Conservation (phyloP, 306 rosid species). For the cucumber (Cucumis sativus) region Cucumber_9930_V3 NC_026658.2:24358501-24359000, state of each 20-base stretch:
- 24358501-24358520: conserved; percentile 5
- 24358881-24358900: conserved; percentile 31
- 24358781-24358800: conserved; percentile 29
- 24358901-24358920: conserved; percentile 56
- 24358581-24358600: conserved; percentile 95
- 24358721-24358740: conserved; percentile 85
- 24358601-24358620: conserved; percentile 58
- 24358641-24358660: conserved; percentile 41
- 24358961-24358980: conserved; percentile 57
- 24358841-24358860: conserved; percentile 97
- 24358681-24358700: conserved; percentile 69
- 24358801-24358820: conserved; percentile 65
- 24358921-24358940: conserved; percentile 93
- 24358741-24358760: conserved; percentile 79
- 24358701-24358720: conserved; percentile 38
- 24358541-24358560: conserved; percentile 55
- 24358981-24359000: conserved; percentile 46
- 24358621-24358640: conserved; percentile 50
- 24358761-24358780: conserved; percentile 39
- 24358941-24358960: conserved; percentile 81
- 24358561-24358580: conserved; percentile 62
- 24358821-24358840: conserved; percentile 97
- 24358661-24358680: conserved; percentile 31
- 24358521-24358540: conserved; percentile 87
- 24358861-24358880: conserved; percentile 80